Evolutionary conservation across 1,139 yeast species (phyloP).

Genomic region (Kurtzmaniella quercitrusa): DNA sequence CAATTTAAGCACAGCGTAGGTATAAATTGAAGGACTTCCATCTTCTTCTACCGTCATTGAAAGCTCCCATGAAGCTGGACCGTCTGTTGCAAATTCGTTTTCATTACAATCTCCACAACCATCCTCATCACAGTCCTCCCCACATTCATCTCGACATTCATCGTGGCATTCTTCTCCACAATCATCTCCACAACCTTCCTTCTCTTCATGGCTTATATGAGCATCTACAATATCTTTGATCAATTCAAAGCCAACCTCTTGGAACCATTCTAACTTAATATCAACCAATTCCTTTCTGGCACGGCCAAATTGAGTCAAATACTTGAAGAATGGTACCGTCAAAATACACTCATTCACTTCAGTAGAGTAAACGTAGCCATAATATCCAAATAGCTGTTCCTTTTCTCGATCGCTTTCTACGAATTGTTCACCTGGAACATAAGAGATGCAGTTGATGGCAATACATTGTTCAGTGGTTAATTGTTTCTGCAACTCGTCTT

Average conservation of each 20-base stretch:
- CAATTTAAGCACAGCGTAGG: slow-evolving; percentile 22
- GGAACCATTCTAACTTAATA: slow-evolving; percentile 62
- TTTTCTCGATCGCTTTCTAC: not conserved
- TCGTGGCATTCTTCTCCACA: slow-evolving; percentile 2
- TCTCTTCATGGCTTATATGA: not conserved
- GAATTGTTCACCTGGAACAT: not conserved
- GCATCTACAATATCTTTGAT: slow-evolving; percentile 30
- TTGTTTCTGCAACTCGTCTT: slow-evolving; percentile 26
- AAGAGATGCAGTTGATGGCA: not conserved
- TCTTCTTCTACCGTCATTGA: slow-evolving; percentile 19
- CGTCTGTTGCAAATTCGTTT: slow-evolving; percentile 1
- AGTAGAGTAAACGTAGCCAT: slow-evolving; percentile 62
- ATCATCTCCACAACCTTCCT: slow-evolving; percentile 1
- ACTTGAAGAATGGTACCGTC: slow-evolving; percentile 46
- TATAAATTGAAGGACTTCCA: slow-evolving; percentile 23
- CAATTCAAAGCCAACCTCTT: slow-evolving; percentile 43
- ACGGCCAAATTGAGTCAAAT: slow-evolving; percentile 28
- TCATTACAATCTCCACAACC: slow-evolving; percentile 12
- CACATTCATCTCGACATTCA: slow-evolving; percentile 1
- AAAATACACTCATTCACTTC: slow-evolving; percentile 61
- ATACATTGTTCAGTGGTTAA: slow-evolving; percentile 23
- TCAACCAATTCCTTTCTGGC: slow-evolving; percentile 27
- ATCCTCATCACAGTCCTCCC: slow-evolving; percentile 8
- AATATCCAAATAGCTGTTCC: slow-evolving; percentile 58
- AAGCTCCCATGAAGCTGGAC: slow-evolving; percentile 21